Conservation (phyloP, 2,329 filamentous ascomycete species). For the Botrytis fragariae region DNA sequence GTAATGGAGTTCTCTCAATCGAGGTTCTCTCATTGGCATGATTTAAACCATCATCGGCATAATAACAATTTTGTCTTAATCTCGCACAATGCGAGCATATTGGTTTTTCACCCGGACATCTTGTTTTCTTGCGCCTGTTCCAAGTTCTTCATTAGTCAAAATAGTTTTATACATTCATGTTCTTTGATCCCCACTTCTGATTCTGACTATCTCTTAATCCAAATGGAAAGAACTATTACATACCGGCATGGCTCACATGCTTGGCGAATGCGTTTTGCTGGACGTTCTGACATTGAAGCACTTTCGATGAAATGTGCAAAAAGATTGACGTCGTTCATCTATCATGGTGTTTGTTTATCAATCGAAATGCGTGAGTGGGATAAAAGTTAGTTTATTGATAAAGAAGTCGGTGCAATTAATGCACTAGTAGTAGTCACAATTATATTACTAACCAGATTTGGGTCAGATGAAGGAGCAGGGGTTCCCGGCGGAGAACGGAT, state of each 20-base stretch:
- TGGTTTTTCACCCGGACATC: constrained; percentile 51
- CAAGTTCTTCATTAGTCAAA: constrained; percentile 5
- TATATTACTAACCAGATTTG: constrained; percentile 1
- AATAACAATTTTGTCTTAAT: constrained; percentile 48
- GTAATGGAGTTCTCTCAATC: constrained; percentile 1
- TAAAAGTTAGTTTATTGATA: not conserved
- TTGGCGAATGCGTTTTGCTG: constrained; percentile 36
- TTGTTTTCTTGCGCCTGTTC: constrained; percentile 49
- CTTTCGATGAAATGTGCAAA: constrained; percentile 21
- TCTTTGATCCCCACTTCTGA: not conserved
- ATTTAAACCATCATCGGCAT: constrained; percentile 38
- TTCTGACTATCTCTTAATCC: not conserved
- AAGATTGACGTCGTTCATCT: constrained; percentile 9
- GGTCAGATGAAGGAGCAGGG: not conserved
- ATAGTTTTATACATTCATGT: not conserved
- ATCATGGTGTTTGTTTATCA: constrained; percentile 6
- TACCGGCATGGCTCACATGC: constrained; percentile 42
- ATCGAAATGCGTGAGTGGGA: not conserved
- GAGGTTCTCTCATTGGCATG: constrained; percentile 23
- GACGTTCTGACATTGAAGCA: constrained; percentile 29
- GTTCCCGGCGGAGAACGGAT: constrained; percentile 17
- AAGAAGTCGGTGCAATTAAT: not conserved
- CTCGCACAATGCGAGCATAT: constrained; percentile 49
- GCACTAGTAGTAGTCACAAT: not conserved
- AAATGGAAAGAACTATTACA: constrained; percentile 7